phyloP scores from a whole-genome alignment of 169 alveolate genomes.

The Eimeria praecox region DNA sequence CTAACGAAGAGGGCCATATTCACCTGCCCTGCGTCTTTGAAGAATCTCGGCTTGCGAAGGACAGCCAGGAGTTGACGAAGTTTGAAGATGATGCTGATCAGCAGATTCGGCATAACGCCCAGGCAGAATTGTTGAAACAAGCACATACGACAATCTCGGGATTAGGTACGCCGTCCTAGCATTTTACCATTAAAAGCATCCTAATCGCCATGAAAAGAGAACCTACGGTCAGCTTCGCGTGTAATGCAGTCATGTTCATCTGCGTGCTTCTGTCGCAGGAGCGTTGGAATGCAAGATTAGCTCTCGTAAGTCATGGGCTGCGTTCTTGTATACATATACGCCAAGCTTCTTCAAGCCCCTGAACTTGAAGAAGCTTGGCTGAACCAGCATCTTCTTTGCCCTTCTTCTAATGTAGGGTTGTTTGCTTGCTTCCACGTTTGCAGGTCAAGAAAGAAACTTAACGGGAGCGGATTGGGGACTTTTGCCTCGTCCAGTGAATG shows the following conservation, averaged over 20 bases:
- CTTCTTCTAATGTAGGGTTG: background rate
- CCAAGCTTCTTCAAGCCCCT: background rate
- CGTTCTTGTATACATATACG: background rate
- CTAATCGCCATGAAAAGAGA: background rate
- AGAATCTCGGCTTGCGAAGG: conserved; percentile 33
- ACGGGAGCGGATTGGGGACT: conserved; percentile 66
- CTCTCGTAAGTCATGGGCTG: conserved; percentile 35
- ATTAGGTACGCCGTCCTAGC: conserved; percentile 17
- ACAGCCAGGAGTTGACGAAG: background rate
- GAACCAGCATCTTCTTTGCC: background rate
- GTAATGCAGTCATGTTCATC: background rate
- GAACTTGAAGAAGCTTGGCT: too few relatives aligned
- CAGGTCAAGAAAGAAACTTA: conserved; percentile 17
- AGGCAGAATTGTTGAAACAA: conserved; percentile 38
- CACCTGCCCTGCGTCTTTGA: conserved; percentile 49
- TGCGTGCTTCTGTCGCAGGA: conserved; percentile 20
- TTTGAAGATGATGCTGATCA: conserved; percentile 58
- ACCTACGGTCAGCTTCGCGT: too few relatives aligned
- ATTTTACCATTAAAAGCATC: background rate
- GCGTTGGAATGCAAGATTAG: conserved; percentile 64
- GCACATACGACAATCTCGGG: conserved; percentile 73
- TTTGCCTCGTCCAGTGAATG: conserved; percentile 1
- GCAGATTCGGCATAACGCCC: conserved; percentile 51
- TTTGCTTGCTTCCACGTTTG: background rate
- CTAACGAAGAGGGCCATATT: conserved; percentile 13